These are phyloP conservation scores for Malus fusca DNA, from an alignment of 306 rosid species.

Conservation along the genomic window DNA sequence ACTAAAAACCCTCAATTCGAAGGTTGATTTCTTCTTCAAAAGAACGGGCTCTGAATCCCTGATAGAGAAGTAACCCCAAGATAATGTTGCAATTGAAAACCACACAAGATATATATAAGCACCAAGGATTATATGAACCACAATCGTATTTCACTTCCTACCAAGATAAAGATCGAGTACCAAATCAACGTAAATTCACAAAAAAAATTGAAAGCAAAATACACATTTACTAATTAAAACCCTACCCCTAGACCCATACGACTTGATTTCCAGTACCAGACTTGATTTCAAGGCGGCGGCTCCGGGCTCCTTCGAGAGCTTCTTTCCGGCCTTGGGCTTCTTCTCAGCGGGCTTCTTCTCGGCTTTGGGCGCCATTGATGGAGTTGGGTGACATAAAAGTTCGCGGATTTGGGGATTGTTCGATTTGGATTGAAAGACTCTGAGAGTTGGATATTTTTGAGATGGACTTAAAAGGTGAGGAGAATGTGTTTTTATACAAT, in stretches of 20 bases:
- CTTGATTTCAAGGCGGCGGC: conserved; percentile 9
- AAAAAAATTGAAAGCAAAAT: background rate
- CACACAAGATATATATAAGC: background rate
- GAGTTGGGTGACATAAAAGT: too few relatives aligned
- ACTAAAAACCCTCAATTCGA: background rate
- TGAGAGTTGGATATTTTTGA: background rate
- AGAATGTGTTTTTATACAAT: too few relatives aligned
- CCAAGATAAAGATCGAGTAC: background rate
- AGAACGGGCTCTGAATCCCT: too few relatives aligned
- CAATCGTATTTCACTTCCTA: background rate
- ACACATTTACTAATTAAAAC: background rate
- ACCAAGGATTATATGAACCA: background rate
- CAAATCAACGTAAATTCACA: too few relatives aligned
- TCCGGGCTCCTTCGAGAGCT: conserved; percentile 54
- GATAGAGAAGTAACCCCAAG: too few relatives aligned
- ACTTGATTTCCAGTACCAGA: background rate
- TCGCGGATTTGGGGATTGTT: background rate
- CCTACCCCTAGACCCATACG: background rate
- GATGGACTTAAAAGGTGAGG: background rate
- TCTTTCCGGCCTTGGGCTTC: conserved; percentile 61
- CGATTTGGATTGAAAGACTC: background rate
- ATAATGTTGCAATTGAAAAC: background rate
- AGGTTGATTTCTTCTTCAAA: too few relatives aligned
- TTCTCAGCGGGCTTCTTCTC: conserved; percentile 20
- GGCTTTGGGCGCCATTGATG: conserved; percentile 9